Evolutionary conservation across 129 eudicot species (phyloP).

Genomic region (Smallanthus sonchifolius): DNA sequence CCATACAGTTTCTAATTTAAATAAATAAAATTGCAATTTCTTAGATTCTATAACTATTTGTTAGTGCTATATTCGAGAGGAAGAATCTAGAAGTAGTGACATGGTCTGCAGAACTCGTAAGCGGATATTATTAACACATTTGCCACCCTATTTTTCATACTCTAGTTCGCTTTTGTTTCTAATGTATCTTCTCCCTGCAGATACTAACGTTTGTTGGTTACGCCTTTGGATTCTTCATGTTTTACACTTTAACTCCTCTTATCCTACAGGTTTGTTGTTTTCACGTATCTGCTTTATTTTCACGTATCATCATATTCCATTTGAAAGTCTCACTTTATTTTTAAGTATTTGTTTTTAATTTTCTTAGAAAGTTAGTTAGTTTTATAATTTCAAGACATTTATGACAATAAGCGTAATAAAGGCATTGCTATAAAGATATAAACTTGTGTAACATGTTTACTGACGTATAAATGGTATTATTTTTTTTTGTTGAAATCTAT

Average conservation of each 20-base stretch:
- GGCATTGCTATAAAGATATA: no score
- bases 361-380: no score
- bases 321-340: no score
- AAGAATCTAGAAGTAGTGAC: constrained; percentile 45
- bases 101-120: constrained; percentile 63
- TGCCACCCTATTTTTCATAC: not conserved
- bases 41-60: constrained; percentile 32
- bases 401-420: no score
- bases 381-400: no score
- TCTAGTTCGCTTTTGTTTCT: not conserved
- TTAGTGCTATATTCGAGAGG: constrained; percentile 53
- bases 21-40: not conserved
- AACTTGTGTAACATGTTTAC: no score
- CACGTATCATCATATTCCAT: no score
- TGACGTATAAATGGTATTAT: no score
- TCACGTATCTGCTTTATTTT: no score
- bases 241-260: constrained; percentile 53
- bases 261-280: constrained; percentile 58
- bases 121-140: constrained; percentile 15
- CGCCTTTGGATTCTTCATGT: constrained; percentile 44
- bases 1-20: no score
- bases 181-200: constrained; percentile 43
- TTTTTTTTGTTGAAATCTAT: not conserved
- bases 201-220: constrained; percentile 54
- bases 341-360: no score